Base-by-base conservation (phyloP, 2,329 filamentous ascomycete species). In the Xylaria arbuscula region DNA sequence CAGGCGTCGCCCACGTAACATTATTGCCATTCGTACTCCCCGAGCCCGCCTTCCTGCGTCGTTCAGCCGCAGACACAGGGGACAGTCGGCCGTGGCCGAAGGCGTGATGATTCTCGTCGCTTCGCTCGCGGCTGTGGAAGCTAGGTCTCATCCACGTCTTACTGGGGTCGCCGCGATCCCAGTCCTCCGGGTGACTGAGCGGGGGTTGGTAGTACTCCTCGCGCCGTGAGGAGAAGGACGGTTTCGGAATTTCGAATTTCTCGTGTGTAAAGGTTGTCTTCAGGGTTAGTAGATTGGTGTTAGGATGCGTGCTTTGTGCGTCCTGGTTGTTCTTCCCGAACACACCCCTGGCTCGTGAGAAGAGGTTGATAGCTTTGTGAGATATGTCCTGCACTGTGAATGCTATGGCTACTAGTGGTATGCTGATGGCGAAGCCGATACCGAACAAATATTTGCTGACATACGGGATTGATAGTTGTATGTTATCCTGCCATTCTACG, bases 391-490 rank as follows among this genome's bases (percentile, higher is more conserved):
- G 72, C 6, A 81, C 78, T 0, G 79, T 77, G 62, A 81, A 80
- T 6, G 81, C 81, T 71, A 81, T 76, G 17, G 78, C 70, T 51
- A 82, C 75, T 1, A 82, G 75, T 6, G 80, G 77, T 17, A 81
- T 77, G 2, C 79, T 81, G 53, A 82, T 80, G 48, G 76, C 80
- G 4, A 82, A 74, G 3, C 81, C 80, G n/a, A 81, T 79, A 15
- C 80, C 80, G 56, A 82, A 88, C 47, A 87, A 83, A 74, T 84
- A 89, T 69, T 85, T 85, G 24, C 82, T 78, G 3, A 89, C 87
- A 69, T 85, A 89, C 0, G 78, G 76, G 1, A 87, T 75, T 1
- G 80, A 80, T 2, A 88, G 77, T 5, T 60, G 48, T 22, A 32
- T 53, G n/a, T 19, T 53, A 8, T 77, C 73, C 34, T 78, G 80